Evolutionary conservation across 1,284 basidiomycete species (phyloP), one percentile per base, ranked within the genome.

Genomic region (Puccinia novopanici): DNA sequence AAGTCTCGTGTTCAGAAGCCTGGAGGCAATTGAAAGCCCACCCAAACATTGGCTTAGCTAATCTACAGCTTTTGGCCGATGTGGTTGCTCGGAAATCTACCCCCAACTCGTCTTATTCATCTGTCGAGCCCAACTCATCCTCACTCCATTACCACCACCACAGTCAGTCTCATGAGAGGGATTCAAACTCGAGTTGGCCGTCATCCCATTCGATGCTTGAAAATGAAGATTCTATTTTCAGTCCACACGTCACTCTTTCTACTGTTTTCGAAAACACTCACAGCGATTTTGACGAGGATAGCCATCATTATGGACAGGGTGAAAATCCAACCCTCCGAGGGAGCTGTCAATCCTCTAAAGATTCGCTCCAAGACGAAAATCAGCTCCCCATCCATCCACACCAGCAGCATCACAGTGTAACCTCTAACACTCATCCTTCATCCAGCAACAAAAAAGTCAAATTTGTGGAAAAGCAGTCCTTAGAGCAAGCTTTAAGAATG

Each of bases 31-130:
- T 84, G 42, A 84, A 84, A 76, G 75, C 75, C 30, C 84, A 84
- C 55, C 84, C 84, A 13, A 84, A 84, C 67, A 84, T 84, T 57
- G 84, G 82, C 30, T 82, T 83, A 42, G 77, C 84, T 67, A 84
- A 85, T 75, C 81, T 85, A n/a, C 82, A 83, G 61, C 81, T 85
- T 81, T 82, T 85, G 48, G 84, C 84, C 72, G 84, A 84, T 61
- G 84, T 85, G 30, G 84, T 85, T 30, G 83, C 76, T 59, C 65
- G 76, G 3, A 67, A 79, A 61, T 77, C 72, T 27, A n/a, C 50
- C 24, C 34, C 52, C 22, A 24, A 42, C 54, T 40, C 55, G 22
- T 50, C 57, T 45, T 61, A 59, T 40, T 52, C 40, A 42, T 52
- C 57, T 27, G 17, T 30, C 17, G 74, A 76, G 15, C 42, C 27